Conservation (phyloP, 2,329 filamentous ascomycete genomes). For the Chaetomium globosum region DNA sequence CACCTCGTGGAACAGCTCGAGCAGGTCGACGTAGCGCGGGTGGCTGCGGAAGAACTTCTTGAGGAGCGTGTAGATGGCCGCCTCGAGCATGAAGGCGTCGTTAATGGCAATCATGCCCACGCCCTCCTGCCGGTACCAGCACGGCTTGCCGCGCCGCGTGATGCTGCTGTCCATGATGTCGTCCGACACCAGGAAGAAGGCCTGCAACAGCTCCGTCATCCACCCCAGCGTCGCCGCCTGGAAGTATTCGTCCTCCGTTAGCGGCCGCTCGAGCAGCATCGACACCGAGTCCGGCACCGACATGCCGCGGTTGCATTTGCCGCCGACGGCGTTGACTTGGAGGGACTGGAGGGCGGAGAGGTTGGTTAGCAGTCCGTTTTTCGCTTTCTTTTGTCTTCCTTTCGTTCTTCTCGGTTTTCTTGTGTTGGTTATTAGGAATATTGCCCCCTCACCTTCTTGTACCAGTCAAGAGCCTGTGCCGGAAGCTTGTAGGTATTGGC, state of each 20-base stretch:
- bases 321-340: conserved; percentile 83
- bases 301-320: conserved; percentile 99
- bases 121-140: conserved; percentile 89
- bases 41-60: conserved; percentile 92
- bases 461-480: conserved; percentile 79
- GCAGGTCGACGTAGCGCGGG: conserved; percentile 82
- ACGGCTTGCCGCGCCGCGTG: conserved; percentile 89
- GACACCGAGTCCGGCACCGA: conserved; percentile 91
- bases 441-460: conserved; percentile 65
- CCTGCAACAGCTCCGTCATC: conserved; percentile 97
- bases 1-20: conserved; percentile 96
- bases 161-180: conserved; percentile 98
- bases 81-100: conserved; percentile 94
- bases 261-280: conserved; percentile 70
- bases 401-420: neutral
- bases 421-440: neutral
- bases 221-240: conserved; percentile 85
- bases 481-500: conserved; percentile 82
- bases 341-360: conserved; percentile 61
- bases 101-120: conserved; percentile 98
- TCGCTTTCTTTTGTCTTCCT: neutral
- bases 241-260: conserved; percentile 84
- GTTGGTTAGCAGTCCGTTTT: conserved; percentile 10
- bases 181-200: conserved; percentile 97
- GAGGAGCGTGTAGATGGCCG: conserved; percentile 84